These are phyloP conservation scores for Colletotrichum sp. DNA, from an alignment of 2,329 filamentous ascomycete genomes.

Conservation along the genomic window DNA sequence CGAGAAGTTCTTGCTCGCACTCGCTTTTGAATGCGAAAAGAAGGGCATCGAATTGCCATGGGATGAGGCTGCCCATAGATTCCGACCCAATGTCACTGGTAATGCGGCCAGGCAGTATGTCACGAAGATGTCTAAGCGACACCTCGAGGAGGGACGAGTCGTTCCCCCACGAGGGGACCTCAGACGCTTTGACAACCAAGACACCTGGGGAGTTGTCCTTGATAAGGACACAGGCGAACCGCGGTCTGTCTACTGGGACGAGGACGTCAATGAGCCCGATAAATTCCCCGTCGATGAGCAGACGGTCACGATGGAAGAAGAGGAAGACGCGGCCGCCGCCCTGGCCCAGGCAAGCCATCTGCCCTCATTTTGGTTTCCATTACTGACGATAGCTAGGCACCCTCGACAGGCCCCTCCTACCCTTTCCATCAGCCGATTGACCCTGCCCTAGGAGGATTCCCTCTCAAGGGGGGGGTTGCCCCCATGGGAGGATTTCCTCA, in stretches of 20 bases:
- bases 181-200: too few species aligned
- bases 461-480: too few species aligned
- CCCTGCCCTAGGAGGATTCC: background rate
- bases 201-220: background rate
- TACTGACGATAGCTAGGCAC: background rate
- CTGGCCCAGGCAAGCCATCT: background rate
- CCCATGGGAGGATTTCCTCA: too few species aligned
- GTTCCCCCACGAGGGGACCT: background rate
- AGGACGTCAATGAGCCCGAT: accelerated
- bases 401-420: too few species aligned
- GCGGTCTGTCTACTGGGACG: background rate
- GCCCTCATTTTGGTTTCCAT: background rate
- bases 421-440: background rate
- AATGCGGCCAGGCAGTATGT: background rate
- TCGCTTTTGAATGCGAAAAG: background rate
- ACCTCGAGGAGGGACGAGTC: background rate
- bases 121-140: background rate
- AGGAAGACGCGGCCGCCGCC: accelerated
- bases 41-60: background rate
- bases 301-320: background rate
- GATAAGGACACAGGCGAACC: background rate
- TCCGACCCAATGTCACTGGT: background rate
- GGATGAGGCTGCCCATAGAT: background rate
- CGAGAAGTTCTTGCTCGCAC: background rate
- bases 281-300: background rate